phyloP scores from a whole-genome alignment of 2,329 filamentous ascomycete species.

The Purpureocillium takamizusanense region DNA sequence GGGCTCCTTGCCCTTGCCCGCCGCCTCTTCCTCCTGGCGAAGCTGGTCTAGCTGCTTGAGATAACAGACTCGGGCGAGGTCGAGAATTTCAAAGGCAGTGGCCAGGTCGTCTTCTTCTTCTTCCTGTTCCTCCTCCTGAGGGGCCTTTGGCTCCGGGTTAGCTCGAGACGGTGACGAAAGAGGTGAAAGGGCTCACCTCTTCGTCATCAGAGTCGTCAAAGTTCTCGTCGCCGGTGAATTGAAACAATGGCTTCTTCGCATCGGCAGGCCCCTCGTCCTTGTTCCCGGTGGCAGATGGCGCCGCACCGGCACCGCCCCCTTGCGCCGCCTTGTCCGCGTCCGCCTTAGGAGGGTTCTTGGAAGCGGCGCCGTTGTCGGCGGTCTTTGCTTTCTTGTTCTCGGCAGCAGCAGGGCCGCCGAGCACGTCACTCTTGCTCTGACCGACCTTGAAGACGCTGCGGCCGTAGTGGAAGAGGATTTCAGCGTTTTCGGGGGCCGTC shows the following conservation, averaged over 20 bases:
- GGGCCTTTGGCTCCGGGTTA: constrained; percentile 9
- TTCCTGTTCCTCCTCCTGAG: constrained; percentile 35
- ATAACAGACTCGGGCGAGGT: constrained; percentile 63
- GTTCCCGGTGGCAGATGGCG: constrained; percentile 20
- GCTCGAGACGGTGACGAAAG: background rate
- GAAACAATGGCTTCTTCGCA: constrained; percentile 70
- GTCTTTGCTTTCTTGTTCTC: constrained; percentile 32
- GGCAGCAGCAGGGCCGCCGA: constrained; percentile 68
- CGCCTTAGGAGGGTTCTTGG: constrained; percentile 29
- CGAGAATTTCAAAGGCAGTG: constrained; percentile 75
- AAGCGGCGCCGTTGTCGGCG: constrained; percentile 17
- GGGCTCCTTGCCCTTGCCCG: constrained; percentile 33
- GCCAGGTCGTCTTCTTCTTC: constrained; percentile 66
- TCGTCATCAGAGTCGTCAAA: constrained; percentile 78
- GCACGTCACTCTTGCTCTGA: constrained; percentile 86
- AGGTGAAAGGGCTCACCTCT: constrained; percentile 10
- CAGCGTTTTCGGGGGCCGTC: constrained; percentile 81
- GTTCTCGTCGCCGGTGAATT: constrained; percentile 90
- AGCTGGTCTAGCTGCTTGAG: constrained; percentile 40
- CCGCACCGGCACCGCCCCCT: constrained; percentile 33
- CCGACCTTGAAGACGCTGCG: constrained; percentile 90
- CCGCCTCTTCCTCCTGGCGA: constrained; percentile 20
- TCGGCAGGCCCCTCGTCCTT: constrained; percentile 28
- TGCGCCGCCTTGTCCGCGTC: constrained; percentile 33
- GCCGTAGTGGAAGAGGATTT: constrained; percentile 90